Conservation (phyloP, 2,329 filamentous ascomycete species). For the Chrysoporthe deuterocubensis region DNA sequence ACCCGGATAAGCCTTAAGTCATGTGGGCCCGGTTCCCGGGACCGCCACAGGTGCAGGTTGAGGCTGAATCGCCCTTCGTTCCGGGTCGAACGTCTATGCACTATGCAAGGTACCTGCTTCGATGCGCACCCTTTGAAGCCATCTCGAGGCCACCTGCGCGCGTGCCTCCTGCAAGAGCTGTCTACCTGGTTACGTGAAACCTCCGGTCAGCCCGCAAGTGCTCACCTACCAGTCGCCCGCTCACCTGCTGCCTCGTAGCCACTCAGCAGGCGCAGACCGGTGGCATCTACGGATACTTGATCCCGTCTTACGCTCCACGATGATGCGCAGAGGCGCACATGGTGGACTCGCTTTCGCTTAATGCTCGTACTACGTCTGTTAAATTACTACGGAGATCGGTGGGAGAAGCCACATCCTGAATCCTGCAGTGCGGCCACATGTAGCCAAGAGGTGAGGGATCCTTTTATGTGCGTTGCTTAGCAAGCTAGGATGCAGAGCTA, state of each 20-base stretch:
- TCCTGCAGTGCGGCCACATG: too few relatives aligned
- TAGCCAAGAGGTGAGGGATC: background rate
- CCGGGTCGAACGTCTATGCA: background rate
- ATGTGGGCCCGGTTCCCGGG: background rate
- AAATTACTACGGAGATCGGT: background rate
- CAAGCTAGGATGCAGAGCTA: constrained; percentile 4
- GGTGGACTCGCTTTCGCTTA: background rate
- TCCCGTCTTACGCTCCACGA: constrained; percentile 5
- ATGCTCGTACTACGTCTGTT: background rate
- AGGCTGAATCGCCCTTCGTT: background rate
- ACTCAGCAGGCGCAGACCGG: background rate
- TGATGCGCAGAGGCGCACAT: background rate
- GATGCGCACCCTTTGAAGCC: background rate
- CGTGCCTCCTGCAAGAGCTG: background rate
- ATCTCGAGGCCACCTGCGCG: background rate
- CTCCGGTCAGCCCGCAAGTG: background rate
- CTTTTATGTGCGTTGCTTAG: background rate
- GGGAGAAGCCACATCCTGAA: background rate
- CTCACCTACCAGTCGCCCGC: background rate
- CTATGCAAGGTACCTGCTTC: background rate
- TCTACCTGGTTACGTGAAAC: background rate
- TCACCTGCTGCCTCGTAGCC: background rate
- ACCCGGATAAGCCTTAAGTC: background rate
- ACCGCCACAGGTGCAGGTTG: background rate
- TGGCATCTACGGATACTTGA: background rate